Base-by-base conservation (phyloP, 176 grass and related monocot species). In the Otatea glauca region DNA sequence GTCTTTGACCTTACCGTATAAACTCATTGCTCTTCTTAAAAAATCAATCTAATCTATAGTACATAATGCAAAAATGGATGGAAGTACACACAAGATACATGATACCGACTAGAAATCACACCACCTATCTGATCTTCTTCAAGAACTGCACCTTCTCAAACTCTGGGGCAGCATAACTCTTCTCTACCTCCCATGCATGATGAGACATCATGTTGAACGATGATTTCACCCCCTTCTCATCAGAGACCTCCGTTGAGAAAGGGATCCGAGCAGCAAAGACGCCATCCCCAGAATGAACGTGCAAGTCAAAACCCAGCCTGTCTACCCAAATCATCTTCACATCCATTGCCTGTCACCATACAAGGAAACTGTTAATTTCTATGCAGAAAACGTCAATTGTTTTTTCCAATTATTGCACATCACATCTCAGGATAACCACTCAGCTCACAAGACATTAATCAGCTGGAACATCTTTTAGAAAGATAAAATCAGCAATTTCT, bases 131-230 rank as follows among this genome's bases (percentile, higher is more conserved):
- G 65, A 98, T 86, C 84, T 88, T 98, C 69, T 88, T 96, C 58
- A 98, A 79, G 16, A 76, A 65, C 62, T 78, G 77, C 53, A 94
- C 84, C 75, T 93, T 91, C 76, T 96, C 91, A 90, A 98, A 98
- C 29, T 92, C 96, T 35, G 91, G 91, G 70, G 55, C 73, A 2
- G 72, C 81, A 69, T 91, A 94, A 68, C 74, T 90, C 88, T 91
- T 96, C 70, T 96, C 96, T 79, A 95, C 87, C 75, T 98, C 96
- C 96, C 93, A 98, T 16, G 91, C 96, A 80, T 94, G 93, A 91
- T 98, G 93, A 82, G 96, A 73, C 96, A 98, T 96, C 75, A 89
- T 94, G 87, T 98, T 98, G 79, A 98, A 95, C 17, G 91, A 91
- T 1, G 96, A 96, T 82, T 98, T 98, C 48, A 92, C 93, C 6